These are phyloP conservation scores for Cyclotella atomus DNA, from an alignment of 108 stramenopile genomes.

Conservation along the genomic window DNA sequence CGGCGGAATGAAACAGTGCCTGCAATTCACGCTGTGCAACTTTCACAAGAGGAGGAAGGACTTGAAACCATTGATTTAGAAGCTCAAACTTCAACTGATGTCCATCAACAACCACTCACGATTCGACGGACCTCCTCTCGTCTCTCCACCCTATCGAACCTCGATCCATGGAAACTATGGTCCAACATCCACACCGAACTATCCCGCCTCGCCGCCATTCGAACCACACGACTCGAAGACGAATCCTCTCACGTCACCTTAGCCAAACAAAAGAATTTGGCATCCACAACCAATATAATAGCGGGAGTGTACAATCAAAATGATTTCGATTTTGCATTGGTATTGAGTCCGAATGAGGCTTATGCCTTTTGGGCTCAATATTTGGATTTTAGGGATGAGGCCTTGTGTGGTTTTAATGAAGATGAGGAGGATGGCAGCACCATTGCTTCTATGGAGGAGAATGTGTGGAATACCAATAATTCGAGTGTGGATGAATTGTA, in stretches of 20 bases:
- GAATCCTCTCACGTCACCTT: slow-evolving; percentile 49
- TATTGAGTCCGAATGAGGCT: slow-evolving; percentile 74
- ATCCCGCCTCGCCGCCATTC: slow-evolving; percentile 38
- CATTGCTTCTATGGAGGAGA: slow-evolving; percentile 40
- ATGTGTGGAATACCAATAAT: neutral
- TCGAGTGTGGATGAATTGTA: neutral
- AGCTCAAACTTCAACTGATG: neutral
- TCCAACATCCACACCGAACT: slow-evolving; percentile 47
- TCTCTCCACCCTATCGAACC: neutral
- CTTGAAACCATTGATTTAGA: slow-evolving; percentile 14
- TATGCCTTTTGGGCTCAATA: slow-evolving; percentile 82
- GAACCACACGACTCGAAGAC: slow-evolving; percentile 30
- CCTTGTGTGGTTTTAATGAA: slow-evolving; percentile 53
- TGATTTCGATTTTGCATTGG: slow-evolving; percentile 83
- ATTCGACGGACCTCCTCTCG: slow-evolving; percentile 21
- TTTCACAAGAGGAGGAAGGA: slow-evolving; percentile 13
- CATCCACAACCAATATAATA: slow-evolving; percentile 9
- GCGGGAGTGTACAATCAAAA: slow-evolving; percentile 55
- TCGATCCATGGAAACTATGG: slow-evolving; percentile 55
- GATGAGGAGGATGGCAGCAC: slow-evolving; percentile 46
- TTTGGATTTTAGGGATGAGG: slow-evolving; percentile 84
- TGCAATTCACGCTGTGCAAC: neutral
- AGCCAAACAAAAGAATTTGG: slow-evolving; percentile 48
- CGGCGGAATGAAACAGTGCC: neutral
- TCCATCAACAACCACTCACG: neutral